Evolutionary conservation across 108 stramenopile species (phyloP).

Genomic region (Skeletonema menzelii): DNA sequence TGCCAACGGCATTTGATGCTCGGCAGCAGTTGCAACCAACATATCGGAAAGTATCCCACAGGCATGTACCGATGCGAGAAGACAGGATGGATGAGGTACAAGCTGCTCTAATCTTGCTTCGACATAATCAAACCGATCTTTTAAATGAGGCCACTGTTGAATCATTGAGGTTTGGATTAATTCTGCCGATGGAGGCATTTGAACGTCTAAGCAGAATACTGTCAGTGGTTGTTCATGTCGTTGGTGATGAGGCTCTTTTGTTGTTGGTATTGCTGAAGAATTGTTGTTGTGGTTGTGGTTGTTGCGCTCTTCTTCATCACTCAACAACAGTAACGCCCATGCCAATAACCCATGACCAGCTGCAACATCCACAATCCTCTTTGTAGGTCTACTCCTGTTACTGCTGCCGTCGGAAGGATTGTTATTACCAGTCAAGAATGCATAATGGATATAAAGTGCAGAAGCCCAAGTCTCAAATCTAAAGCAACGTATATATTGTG

Average conservation of each 20-base stretch:
- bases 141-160: constrained; percentile 41
- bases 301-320: constrained; percentile 10
- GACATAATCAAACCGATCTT: constrained; percentile 56
- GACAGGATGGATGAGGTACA: constrained; percentile 45
- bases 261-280: background rate
- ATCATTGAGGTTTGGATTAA: constrained; percentile 44
- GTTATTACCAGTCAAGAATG: constrained; percentile 20
- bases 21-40: constrained; percentile 48
- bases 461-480: constrained; percentile 68
- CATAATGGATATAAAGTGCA: constrained; percentile 57
- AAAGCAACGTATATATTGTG: too few relatives aligned
- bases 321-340: constrained; percentile 61
- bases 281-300: background rate
- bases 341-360: constrained; percentile 66
- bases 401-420: background rate
- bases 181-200: constrained; percentile 65
- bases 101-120: constrained; percentile 55
- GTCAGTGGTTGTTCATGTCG: constrained; percentile 17
- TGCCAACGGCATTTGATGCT: constrained; percentile 50
- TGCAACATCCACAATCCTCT: constrained; percentile 58
- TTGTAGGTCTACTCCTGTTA: background rate
- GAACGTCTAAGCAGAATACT: constrained; percentile 53
- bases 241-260: background rate
- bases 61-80: constrained; percentile 60
- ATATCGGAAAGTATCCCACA: constrained; percentile 61